Evolutionary conservation across 2,329 filamentous ascomycete species (phyloP).

Genomic region (Penicillium sp.): DNA sequence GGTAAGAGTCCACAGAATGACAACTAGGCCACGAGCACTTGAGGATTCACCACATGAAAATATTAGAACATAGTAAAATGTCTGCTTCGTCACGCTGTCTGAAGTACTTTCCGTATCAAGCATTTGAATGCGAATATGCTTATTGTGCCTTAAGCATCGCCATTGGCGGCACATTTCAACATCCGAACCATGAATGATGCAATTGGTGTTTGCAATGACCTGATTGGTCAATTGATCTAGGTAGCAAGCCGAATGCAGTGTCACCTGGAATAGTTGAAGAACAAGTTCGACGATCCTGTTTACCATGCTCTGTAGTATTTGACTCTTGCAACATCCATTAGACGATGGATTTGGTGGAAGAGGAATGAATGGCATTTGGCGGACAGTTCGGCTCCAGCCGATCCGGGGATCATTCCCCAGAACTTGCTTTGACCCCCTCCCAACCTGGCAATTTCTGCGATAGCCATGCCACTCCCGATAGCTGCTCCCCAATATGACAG

Average conservation of each 20-base stretch:
- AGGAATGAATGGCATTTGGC: not conserved
- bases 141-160: not conserved
- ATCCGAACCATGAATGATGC: conserved; percentile 11
- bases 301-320: too few relatives aligned
- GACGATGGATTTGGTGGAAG: not conserved
- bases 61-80: too few relatives aligned
- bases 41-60: too few relatives aligned
- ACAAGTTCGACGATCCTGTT: not conserved
- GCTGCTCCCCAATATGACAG: conserved; percentile 10
- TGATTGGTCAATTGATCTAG: not conserved
- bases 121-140: not conserved
- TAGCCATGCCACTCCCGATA: not conserved
- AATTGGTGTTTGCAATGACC: not conserved
- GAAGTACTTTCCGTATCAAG: too few relatives aligned
- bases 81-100: too few relatives aligned
- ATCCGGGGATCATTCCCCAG: conserved; percentile 9
- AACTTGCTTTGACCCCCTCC: conserved; percentile 4
- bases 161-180: conserved; percentile 16
- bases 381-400: conserved; percentile 12
- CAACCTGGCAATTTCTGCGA: not conserved
- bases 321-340: too few relatives aligned
- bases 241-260: not conserved
- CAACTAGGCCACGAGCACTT: too few relatives aligned
- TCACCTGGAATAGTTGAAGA: not conserved
- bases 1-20: too few relatives aligned